Evolutionary conservation across 2,329 filamentous ascomycete genomes (phyloP), one percentile per base, ranked within the genome.

Genomic region (Grosmannia penicillata): DNA sequence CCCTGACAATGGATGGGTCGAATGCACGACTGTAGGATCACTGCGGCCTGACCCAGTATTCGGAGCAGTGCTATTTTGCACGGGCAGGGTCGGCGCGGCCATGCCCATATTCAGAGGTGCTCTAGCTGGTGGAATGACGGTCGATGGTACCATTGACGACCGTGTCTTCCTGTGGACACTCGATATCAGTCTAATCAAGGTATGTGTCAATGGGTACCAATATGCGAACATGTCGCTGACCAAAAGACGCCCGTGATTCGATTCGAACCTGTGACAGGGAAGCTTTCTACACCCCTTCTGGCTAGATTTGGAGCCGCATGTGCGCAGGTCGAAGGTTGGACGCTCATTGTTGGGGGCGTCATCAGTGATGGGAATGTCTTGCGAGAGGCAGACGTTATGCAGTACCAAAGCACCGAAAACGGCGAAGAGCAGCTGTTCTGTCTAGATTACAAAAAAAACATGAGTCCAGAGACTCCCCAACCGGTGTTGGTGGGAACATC

Each of bases 401-500:
- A 50, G 0, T 52, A 73, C 36, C 53, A 59, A 4, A 41, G 65
- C 37, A 46, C 46, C 2, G 38, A 39, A 17, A 56, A 55, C 5
- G 36, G 40, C 30, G 21, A 53, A 36, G 45, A 49, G 15, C 45
- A 49, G 30, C 42, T 52, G 55, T 43, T 47, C 47, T 42, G 37
- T 11, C n/a, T 45, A 3, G 19, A 41, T 0, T 40, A 31, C 14
- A 13, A 17, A 1, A 13, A 11, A 2, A 14, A 4, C 8, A 24
- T 43, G 3, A 27, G 10, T 7, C 13, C 26, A 4, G 37, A 36
- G 5, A 34, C 37, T 1, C 51, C 54, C 9, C 55, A 75, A 38
- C 84, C 84, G 11, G 63, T 93, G 6, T 65, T 93, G 36, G 65
- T 85, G 36, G 85, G 87, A 3, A 70, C 76, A 39, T 75, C 75